phyloP scores from a whole-genome alignment of 2,329 filamentous ascomycete species.

The Microcyclospora tardicrescens region DNA sequence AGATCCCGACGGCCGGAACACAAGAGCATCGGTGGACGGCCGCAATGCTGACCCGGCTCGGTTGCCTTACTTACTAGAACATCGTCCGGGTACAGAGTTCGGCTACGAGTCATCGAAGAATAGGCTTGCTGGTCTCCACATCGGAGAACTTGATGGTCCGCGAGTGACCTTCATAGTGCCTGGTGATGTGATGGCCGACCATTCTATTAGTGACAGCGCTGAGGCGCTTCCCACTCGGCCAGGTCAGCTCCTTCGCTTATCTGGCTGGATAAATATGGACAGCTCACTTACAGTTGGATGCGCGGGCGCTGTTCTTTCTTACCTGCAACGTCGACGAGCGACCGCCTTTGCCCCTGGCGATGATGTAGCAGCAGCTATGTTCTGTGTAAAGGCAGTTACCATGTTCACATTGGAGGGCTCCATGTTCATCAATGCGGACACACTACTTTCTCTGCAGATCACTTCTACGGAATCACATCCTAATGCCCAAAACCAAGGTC shows the following conservation, averaged over 20 bases:
- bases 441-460: conserved; percentile 72
- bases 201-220: conserved; percentile 23
- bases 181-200: conserved; percentile 34
- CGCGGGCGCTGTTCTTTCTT: conserved; percentile 71
- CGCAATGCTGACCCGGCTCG: conserved; percentile 32
- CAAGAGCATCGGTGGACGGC: conserved; percentile 13
- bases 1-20: conserved; percentile 27
- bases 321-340: conserved; percentile 57
- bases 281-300: conserved; percentile 66
- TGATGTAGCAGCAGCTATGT: conserved; percentile 39
- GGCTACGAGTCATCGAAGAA: conserved; percentile 51
- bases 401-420: conserved; percentile 58
- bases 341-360: conserved; percentile 51
- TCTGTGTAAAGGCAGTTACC: conserved; percentile 50
- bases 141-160: conserved; percentile 36
- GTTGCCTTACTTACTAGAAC: conserved; percentile 50
- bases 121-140: conserved; percentile 48
- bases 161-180: conserved; percentile 49
- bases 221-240: conserved; percentile 42
- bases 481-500: conserved; percentile 63
- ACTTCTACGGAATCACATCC: conserved; percentile 72
- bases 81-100: conserved; percentile 61
- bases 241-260: conserved; percentile 54
- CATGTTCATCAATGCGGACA: conserved; percentile 71
- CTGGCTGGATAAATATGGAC: conserved; percentile 59